Percentiles rank a stretch among this genome's conserved stretches.
These are phyloP conservation scores for Lasiosphaeriaceae sp. DNA, from an alignment of 495 filamentous ascomycete species.

Conservation along the genomic window DNA sequence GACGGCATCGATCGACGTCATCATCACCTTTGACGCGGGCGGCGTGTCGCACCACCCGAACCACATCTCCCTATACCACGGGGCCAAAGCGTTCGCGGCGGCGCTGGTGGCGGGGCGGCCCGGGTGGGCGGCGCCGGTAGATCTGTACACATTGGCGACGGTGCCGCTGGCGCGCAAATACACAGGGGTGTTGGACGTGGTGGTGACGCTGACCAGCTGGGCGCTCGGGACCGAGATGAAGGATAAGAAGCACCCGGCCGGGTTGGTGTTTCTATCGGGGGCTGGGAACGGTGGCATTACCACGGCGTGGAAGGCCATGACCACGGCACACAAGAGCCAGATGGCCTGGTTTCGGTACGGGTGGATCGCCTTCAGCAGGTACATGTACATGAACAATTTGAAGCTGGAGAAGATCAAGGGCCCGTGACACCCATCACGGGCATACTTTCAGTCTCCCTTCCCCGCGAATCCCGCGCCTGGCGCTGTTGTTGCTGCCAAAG, in stretches of 20 bases:
- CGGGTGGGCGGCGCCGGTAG: constrained; percentile 69
- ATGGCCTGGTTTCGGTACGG: constrained; percentile 99
- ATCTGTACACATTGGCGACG: constrained; percentile 76
- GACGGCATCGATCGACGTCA: constrained; percentile 65
- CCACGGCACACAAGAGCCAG: constrained; percentile 81
- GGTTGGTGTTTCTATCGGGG: constrained; percentile 67
- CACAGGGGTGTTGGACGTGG: constrained; percentile 65
- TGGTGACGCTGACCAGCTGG: constrained; percentile 55
- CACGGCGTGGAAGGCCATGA: constrained; percentile 78
- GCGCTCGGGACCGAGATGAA: constrained; percentile 34
- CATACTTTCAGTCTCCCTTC: no score
- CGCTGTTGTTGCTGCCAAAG: no score
- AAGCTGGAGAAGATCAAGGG: constrained; percentile 49
- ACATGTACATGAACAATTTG: constrained; percentile 95
- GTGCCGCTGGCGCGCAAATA: constrained; percentile 77
- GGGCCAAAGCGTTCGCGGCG: constrained; percentile 68
- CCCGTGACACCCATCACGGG: constrained; percentile 4
- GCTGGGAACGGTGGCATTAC: constrained; percentile 52
- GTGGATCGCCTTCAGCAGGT: constrained; percentile 85
- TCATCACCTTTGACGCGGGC: constrained; percentile 80
- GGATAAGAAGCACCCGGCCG: constrained; percentile 42
- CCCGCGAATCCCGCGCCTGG: no score
- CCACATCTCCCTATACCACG: constrained; percentile 81
- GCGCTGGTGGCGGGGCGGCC: constrained; percentile 56
- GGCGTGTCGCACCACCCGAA: constrained; percentile 88